Conservation (phyloP, 768 basidiomycete genomes). For the Suillus decipiens region DNA sequence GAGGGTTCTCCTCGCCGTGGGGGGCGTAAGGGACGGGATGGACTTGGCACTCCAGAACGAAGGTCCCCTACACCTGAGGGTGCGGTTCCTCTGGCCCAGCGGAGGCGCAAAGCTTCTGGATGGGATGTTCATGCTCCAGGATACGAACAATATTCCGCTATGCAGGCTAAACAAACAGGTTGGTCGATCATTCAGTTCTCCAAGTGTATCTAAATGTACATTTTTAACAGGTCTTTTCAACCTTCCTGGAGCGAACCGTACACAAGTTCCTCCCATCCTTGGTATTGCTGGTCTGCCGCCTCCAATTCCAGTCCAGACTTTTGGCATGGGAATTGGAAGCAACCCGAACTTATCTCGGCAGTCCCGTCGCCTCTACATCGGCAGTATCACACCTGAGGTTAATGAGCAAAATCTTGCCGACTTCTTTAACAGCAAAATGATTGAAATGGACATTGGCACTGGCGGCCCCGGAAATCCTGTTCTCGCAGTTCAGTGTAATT, state of each 20-base stretch:
- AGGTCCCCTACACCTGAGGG: constrained; percentile 92
- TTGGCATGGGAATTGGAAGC: constrained; percentile 83
- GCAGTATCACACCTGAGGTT: constrained; percentile 92
- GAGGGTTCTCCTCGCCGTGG: constrained; percentile 45
- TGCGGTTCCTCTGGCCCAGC: constrained; percentile 76
- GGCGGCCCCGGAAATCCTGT: constrained; percentile 88
- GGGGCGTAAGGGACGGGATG: constrained; percentile 47
- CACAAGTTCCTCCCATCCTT: constrained; percentile 81
- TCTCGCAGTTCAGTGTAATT: constrained; percentile 92
- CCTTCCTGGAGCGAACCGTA: constrained; percentile 91
- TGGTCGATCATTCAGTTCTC: constrained; percentile 16
- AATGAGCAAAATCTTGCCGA: constrained; percentile 90
- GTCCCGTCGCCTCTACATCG: constrained; percentile 93
- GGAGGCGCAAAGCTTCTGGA: constrained; percentile 85
- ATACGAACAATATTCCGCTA: constrained; percentile 91
- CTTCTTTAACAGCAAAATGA: constrained; percentile 97
- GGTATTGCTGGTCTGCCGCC: constrained; percentile 81
- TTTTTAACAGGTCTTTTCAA: constrained; percentile 81
- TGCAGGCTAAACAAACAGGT: constrained; percentile 99
- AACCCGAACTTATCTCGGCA: constrained; percentile 92
- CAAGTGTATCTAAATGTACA: constrained; percentile 14
- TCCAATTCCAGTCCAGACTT: constrained; percentile 80
- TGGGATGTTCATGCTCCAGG: constrained; percentile 98
- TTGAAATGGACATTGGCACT: constrained; percentile 85
- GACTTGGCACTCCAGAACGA: constrained; percentile 70